These are phyloP conservation scores for Talaromyces sp. DNA, from an alignment of 2,329 filamentous ascomycete genomes.

Conservation along the genomic window DNA sequence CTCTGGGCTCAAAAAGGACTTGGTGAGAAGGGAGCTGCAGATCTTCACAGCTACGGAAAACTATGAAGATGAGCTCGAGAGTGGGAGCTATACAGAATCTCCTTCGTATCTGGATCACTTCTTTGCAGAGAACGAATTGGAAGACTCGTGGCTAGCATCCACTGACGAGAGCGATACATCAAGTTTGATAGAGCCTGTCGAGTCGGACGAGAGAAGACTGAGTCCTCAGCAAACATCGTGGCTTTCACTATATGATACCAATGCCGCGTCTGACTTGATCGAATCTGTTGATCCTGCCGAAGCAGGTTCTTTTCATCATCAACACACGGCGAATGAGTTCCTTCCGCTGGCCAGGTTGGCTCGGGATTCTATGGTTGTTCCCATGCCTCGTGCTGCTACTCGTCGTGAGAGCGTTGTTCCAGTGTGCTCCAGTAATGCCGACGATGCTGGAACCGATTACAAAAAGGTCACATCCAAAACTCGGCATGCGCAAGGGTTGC, in stretches of 20 bases:
- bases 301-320: not conserved
- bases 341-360: not conserved
- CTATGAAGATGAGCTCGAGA: not conserved
- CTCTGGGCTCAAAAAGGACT: slow-evolving; percentile 57
- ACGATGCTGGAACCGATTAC: not conserved
- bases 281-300: not conserved
- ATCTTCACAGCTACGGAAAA: not conserved
- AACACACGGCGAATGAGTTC: not conserved
- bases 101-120: not conserved
- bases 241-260: not conserved
- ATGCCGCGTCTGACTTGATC: not conserved
- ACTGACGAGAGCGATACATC: not conserved
- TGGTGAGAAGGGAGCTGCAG: slow-evolving; percentile 26
- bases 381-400: not conserved
- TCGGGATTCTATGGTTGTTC: not conserved
- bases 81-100: not conserved
- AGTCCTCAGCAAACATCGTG: not conserved
- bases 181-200: not conserved
- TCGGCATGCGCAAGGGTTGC: not conserved
- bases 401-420: not conserved
- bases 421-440: no score
- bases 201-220: slow-evolving; percentile 7
- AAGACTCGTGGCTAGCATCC: not conserved
- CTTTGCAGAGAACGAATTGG: not conserved
- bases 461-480: not conserved